Percentiles rank a stretch among this genome's conserved stretches.
Conservation (phyloP, 2,329 filamentous ascomycete species). For the Phoma herbarum region DNA sequence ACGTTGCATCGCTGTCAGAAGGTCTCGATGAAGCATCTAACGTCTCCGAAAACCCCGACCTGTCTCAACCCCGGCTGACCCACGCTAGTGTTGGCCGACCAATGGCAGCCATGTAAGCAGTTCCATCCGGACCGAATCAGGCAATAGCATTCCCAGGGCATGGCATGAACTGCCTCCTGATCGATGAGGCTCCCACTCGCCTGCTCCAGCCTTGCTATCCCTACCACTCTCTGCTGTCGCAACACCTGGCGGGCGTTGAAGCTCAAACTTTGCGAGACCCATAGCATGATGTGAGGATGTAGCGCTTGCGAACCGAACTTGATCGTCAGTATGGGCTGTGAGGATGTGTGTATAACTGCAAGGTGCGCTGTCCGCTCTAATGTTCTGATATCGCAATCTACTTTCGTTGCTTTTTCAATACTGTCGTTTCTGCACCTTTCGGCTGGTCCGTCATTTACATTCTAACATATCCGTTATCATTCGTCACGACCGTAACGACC, state of each 20-base stretch:
- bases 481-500: conserved; percentile 8
- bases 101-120: background rate
- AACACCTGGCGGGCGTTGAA: conserved; percentile 9
- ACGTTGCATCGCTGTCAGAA: conserved; percentile 20
- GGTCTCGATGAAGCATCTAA: conserved; percentile 17
- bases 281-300: conserved; percentile 6
- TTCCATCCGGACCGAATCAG: conserved; percentile 1
- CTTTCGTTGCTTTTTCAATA: background rate
- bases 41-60: conserved; percentile 9
- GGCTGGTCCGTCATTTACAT: conserved; percentile 16
- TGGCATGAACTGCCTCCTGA: conserved; percentile 17
- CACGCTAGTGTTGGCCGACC: background rate
- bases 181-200: conserved; percentile 8
- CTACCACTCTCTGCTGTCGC: background rate
- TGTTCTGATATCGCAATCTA: background rate
- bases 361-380: background rate
- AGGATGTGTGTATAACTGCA: conserved; percentile 1
- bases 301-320: conserved; percentile 13
- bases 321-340: conserved; percentile 7
- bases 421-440: conserved; percentile 15
- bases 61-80: conserved; percentile 3
- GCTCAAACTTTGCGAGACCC: conserved; percentile 7
- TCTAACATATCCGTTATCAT: conserved; percentile 1
- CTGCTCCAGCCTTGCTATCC: conserved; percentile 4
- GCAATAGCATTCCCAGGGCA: conserved; percentile 7